Conservation (phyloP, 2,329 filamentous ascomycete species). For the Lasiodiplodia sp. region DNA sequence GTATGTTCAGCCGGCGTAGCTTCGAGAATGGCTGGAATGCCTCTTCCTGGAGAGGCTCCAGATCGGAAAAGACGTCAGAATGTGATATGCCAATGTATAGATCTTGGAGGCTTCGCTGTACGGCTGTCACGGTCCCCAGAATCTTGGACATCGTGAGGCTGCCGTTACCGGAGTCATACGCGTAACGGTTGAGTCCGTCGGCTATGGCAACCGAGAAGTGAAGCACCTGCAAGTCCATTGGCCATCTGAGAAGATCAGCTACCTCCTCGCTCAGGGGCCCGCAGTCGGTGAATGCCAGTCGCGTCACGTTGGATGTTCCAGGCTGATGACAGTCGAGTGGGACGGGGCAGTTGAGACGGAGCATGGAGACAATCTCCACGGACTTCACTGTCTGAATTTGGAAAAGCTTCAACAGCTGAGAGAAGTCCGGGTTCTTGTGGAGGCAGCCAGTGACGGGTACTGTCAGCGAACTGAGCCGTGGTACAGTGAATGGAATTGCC, state of each 20-base stretch:
- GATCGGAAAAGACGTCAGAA: not conserved
- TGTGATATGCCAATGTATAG: not conserved
- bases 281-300: not conserved
- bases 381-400: not conserved
- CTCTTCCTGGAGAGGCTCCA: not conserved
- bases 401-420: not conserved
- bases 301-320: not conserved
- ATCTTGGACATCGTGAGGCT: not conserved
- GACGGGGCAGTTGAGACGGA: no score
- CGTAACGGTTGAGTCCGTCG: not conserved
- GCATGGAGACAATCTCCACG: not conserved
- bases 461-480: not conserved
- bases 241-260: not conserved
- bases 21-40: constrained; percentile 4
- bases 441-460: constrained; percentile 2
- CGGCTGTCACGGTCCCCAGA: not conserved
- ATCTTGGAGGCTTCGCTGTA: not conserved
- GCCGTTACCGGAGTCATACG: not conserved
- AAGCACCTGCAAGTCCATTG: not conserved
- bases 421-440: constrained; percentile 4
- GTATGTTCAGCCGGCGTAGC: not conserved
- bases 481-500: not conserved
- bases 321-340: not conserved
- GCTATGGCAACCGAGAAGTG: not conserved
- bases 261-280: not conserved